Conservation (phyloP, 257 asterid species). For the Agastache rugosa region DNA sequence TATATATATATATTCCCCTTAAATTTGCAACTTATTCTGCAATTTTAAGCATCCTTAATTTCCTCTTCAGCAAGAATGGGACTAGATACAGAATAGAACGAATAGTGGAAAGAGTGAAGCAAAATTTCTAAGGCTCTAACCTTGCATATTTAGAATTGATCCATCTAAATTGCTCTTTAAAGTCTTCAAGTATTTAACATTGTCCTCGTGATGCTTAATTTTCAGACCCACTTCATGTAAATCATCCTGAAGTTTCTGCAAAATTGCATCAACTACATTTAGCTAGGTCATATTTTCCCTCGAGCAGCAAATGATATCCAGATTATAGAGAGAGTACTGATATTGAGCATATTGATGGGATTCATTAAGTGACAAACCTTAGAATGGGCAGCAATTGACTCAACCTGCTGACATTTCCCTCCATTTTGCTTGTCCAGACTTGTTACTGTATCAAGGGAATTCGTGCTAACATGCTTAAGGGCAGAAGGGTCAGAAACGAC, state of each 20-base stretch:
- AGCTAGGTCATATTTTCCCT: constrained; percentile 18
- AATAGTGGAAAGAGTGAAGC: constrained; percentile 6
- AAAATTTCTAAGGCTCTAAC: constrained; percentile 38
- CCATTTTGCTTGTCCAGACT: constrained; percentile 36
- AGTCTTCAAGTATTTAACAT: constrained; percentile 53
- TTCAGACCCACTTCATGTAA: constrained; percentile 59
- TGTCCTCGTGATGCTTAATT: constrained; percentile 71
- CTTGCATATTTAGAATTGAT: constrained; percentile 60
- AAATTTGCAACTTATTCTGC: background rate
- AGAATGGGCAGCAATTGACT: constrained; percentile 31
- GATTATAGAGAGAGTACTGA: constrained; percentile 12
- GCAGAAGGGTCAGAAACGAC: constrained; percentile 30
- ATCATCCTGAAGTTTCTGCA: constrained; percentile 73
- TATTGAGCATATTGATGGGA: constrained; percentile 5
- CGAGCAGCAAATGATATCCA: constrained; percentile 36
- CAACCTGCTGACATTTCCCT: constrained; percentile 35
- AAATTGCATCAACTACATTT: constrained; percentile 17
- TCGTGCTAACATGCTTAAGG: constrained; percentile 26
- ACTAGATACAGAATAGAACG: background rate
- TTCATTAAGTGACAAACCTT: constrained; percentile 46
- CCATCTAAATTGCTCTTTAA: constrained; percentile 54
- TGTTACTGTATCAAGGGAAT: constrained; percentile 27
- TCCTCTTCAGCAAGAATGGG: constrained; percentile 12
- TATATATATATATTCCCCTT: background rate
- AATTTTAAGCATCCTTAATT: constrained; percentile 10